phyloP scores from a whole-genome alignment of 2,329 filamentous ascomycete species.

The Cytospora schulzeri region DNA sequence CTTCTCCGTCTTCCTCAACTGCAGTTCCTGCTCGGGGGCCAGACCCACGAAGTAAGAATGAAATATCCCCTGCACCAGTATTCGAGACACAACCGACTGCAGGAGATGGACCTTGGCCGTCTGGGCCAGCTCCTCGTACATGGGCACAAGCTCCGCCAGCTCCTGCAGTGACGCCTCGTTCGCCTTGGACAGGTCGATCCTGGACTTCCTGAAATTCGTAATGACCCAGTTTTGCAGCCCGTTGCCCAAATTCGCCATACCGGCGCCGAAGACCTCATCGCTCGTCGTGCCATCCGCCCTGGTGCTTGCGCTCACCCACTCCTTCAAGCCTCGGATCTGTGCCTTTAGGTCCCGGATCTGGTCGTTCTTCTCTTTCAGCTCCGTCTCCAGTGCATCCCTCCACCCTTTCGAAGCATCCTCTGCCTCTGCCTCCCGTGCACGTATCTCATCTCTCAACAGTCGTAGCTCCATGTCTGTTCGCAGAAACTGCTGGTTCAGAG shows the following conservation, averaged over 20 bases:
- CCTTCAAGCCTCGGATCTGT: conserved; percentile 69
- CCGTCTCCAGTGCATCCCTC: conserved; percentile 49
- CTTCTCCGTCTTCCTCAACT: conserved; percentile 53
- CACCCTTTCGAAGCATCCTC: conserved; percentile 51
- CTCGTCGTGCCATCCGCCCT: conserved; percentile 63
- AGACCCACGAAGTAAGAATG: conserved; percentile 65
- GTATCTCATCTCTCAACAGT: conserved; percentile 52
- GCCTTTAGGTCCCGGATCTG: conserved; percentile 56
- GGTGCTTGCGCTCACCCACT: conserved; percentile 70
- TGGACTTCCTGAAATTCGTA: conserved; percentile 66
- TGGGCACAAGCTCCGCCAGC: conserved; percentile 54
- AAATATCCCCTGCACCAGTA: conserved; percentile 65
- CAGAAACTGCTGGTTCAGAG: conserved; percentile 54
- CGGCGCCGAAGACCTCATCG: conserved; percentile 67
- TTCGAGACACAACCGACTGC: conserved; percentile 61
- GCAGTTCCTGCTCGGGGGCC: conserved; percentile 52
- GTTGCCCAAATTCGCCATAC: conserved; percentile 64
- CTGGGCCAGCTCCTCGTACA: conserved; percentile 57
- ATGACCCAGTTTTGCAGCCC: conserved; percentile 76
- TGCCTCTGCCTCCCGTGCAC: conserved; percentile 48
- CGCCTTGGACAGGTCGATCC: conserved; percentile 51
- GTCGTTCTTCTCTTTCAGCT: conserved; percentile 54
- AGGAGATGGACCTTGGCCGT: conserved; percentile 62
- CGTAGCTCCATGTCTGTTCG: conserved; percentile 56
- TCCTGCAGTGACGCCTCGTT: conserved; percentile 46